Evolutionary conservation across 2,329 filamentous ascomycete genomes (phyloP).

Genomic region (Fusarium camptoceras): DNA sequence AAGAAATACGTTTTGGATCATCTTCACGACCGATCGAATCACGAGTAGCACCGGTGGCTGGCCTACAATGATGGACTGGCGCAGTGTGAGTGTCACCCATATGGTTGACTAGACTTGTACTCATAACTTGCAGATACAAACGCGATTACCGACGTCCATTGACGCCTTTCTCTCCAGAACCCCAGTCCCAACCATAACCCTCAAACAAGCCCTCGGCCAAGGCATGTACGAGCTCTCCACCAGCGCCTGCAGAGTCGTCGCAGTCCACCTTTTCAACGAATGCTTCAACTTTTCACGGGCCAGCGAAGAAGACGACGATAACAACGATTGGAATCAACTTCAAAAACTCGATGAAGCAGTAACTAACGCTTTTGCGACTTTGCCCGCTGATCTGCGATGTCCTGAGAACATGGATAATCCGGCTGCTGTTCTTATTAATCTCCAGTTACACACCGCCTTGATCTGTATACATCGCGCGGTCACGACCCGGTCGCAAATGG

Average conservation of each 20-base stretch:
- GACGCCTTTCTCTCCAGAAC: constrained; percentile 22
- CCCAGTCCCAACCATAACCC: constrained; percentile 49
- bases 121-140: constrained; percentile 7
- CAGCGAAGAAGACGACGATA: constrained; percentile 23
- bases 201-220: constrained; percentile 24
- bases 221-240: constrained; percentile 40
- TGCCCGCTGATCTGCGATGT: constrained; percentile 18
- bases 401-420: constrained; percentile 32
- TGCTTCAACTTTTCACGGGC: constrained; percentile 38
- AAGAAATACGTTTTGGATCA: constrained; percentile 82
- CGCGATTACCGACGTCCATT: background rate
- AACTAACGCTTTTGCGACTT: constrained; percentile 26
- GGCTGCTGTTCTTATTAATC: constrained; percentile 32
- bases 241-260: constrained; percentile 34
- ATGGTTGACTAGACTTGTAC: rapidly evolving
- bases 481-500: constrained; percentile 16
- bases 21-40: constrained; percentile 82
- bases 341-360: constrained; percentile 18
- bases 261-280: constrained; percentile 36
- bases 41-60: constrained; percentile 88
- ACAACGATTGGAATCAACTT: constrained; percentile 23
- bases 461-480: constrained; percentile 31
- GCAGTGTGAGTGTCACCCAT: constrained; percentile 12
- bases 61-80: constrained; percentile 79
- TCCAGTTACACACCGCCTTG: constrained; percentile 28